These are phyloP conservation scores for Chrysophaeum taylorii DNA, from an alignment of 352 stramenopile species.

Conservation along the genomic window DNA sequence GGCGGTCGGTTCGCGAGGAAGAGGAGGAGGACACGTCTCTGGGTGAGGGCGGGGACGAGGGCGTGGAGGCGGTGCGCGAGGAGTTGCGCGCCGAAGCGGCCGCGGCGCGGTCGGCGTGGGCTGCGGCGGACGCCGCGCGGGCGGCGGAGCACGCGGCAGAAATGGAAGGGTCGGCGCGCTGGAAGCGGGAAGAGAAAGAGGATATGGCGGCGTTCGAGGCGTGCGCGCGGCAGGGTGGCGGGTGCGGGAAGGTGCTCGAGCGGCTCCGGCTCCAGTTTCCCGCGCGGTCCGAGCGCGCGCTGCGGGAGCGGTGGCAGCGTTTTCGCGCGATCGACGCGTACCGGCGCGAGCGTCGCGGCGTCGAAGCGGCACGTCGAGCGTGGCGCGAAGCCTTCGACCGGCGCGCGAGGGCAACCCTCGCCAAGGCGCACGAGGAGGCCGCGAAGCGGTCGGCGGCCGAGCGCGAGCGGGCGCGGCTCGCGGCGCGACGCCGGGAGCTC, in stretches of 20 bases:
- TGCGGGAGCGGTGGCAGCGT: background rate
- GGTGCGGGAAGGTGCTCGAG: background rate
- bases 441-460: background rate
- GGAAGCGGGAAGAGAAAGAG: no score
- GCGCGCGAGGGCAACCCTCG: background rate
- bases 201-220: no score
- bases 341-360: background rate
- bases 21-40: no score
- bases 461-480: background rate
- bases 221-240: no score
- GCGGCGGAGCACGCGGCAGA: background rate
- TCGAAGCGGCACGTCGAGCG: background rate
- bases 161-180: background rate
- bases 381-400: background rate
- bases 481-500: background rate
- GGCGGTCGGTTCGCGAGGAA: no score
- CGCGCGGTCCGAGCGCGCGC: background rate
- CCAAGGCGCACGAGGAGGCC: background rate
- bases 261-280: background rate
- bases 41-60: background rate
- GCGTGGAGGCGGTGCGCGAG: background rate
- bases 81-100: background rate
- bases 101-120: background rate
- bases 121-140: background rate
- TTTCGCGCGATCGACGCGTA: background rate